Conservation (phyloP, 2,329 filamentous ascomycete species). For the Arthrobotrys musiformis region DNA sequence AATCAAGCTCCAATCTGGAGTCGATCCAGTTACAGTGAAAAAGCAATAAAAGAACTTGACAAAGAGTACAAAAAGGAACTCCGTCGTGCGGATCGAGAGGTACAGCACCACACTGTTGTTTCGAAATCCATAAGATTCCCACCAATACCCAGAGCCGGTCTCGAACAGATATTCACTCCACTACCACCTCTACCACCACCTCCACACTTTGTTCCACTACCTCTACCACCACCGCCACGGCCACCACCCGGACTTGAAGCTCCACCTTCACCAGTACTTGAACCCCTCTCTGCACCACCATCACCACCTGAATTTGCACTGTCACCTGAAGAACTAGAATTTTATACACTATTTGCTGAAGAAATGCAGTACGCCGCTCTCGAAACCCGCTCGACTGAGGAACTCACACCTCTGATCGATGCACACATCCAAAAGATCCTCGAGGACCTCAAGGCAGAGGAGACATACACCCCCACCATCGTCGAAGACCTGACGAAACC, state of each 20-base stretch:
- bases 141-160: neutral
- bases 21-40: too few relatives aligned
- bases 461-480: conserved; percentile 39
- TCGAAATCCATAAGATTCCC: too few relatives aligned
- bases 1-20: too few relatives aligned
- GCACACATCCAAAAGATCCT: conserved; percentile 56
- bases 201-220: neutral
- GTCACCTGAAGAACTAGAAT: too few relatives aligned
- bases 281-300: neutral
- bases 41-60: too few relatives aligned
- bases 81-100: too few relatives aligned
- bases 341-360: too few relatives aligned
- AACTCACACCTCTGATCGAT: conserved; percentile 52
- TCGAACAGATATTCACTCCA: neutral
- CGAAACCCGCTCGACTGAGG: conserved; percentile 20
- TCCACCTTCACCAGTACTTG: neutral
- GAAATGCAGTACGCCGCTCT: neutral
- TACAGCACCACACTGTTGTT: too few relatives aligned
- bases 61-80: too few relatives aligned
- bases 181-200: neutral
- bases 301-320: neutral
- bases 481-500: conserved; percentile 54
- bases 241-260: neutral
- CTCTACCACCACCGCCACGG: neutral
- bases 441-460: neutral